Evolutionary conservation across 2,329 filamentous ascomycete species (phyloP).

Genomic region (Uncinocarpus reesii): DNA sequence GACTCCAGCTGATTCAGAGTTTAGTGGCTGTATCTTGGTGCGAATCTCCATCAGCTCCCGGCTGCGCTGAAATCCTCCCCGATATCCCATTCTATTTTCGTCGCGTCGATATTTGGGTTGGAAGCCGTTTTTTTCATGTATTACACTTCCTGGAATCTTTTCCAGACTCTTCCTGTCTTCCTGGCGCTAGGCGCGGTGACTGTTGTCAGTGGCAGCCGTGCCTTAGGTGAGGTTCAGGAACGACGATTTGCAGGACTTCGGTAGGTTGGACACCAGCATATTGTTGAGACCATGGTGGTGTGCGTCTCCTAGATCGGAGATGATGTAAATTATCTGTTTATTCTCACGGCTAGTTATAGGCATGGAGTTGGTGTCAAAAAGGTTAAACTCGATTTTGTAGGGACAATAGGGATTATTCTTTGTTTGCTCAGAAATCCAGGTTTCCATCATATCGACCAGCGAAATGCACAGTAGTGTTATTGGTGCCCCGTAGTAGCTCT

Average conservation of each 20-base stretch:
- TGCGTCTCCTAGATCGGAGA: not conserved
- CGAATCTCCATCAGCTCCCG: conserved; percentile 66
- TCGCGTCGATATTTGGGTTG: conserved; percentile 75
- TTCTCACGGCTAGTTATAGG: not conserved
- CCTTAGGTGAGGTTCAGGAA: conserved; percentile 84
- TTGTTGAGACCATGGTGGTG: not conserved
- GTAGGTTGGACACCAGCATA: conserved; percentile 27
- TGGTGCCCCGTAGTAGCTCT: not conserved
- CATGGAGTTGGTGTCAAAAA: not conserved
- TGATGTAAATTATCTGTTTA: not conserved
- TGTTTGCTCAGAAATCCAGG: no score
- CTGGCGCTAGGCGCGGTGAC: conserved; percentile 57
- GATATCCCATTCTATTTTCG: conserved; percentile 71
- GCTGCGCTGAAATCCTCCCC: conserved; percentile 68
- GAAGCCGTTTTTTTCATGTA: conserved; percentile 92
- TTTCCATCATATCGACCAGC: not conserved
- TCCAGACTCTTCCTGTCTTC: conserved; percentile 71
- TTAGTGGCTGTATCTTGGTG: conserved; percentile 73
- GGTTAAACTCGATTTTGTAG: no score
- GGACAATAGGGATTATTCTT: not conserved
- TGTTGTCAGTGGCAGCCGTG: conserved; percentile 79
- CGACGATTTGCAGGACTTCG: conserved; percentile 65
- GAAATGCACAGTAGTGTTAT: not conserved
- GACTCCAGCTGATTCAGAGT: conserved; percentile 15
- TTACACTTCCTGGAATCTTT: conserved; percentile 84